A percentile compares a stretch with the other conserved stretches of the same genome.
Conservation (phyloP, 164 flowering plant genomes). For the Platanus orientalis region DNA sequence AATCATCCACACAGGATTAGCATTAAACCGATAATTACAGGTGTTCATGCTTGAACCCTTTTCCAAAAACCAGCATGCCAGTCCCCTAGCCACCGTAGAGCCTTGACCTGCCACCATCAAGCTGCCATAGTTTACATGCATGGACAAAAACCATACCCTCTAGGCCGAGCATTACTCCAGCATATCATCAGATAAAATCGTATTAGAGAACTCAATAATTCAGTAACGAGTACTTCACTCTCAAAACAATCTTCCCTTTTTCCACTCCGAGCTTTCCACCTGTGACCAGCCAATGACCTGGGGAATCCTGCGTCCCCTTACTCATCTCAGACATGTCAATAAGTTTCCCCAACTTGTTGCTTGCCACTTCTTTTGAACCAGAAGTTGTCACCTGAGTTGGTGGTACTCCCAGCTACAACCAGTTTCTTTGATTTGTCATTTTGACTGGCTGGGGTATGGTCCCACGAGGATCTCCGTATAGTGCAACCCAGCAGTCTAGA, state of each 20-base stretch:
- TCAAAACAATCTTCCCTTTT: constrained; percentile 65
- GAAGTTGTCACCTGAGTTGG: constrained; percentile 33
- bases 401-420: constrained; percentile 4
- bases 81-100: too few relatives aligned
- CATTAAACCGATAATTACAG: too few relatives aligned
- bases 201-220: constrained; percentile 39
- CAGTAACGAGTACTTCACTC: constrained; percentile 76
- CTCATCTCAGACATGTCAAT: constrained; percentile 66
- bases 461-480: constrained; percentile 55
- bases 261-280: constrained; percentile 90
- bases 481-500: constrained; percentile 84
- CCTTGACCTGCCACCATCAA: too few relatives aligned
- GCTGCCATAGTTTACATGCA: constrained; percentile 12
- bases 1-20: too few relatives aligned
- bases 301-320: constrained; percentile 70
- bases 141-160: constrained; percentile 15
- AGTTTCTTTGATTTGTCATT: not conserved
- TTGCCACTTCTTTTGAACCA: constrained; percentile 22
- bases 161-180: constrained; percentile 1
- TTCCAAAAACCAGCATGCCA: too few relatives aligned
- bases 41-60: too few relatives aligned
- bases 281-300: constrained; percentile 92
- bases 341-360: constrained; percentile 58
- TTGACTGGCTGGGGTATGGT: too few relatives aligned
- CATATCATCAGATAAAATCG: constrained; percentile 7